Evolutionary conservation across 1,139 yeast genomes (phyloP), one percentile per base, ranked within the genome.

Genomic region (Geotrichum australiense): DNA sequence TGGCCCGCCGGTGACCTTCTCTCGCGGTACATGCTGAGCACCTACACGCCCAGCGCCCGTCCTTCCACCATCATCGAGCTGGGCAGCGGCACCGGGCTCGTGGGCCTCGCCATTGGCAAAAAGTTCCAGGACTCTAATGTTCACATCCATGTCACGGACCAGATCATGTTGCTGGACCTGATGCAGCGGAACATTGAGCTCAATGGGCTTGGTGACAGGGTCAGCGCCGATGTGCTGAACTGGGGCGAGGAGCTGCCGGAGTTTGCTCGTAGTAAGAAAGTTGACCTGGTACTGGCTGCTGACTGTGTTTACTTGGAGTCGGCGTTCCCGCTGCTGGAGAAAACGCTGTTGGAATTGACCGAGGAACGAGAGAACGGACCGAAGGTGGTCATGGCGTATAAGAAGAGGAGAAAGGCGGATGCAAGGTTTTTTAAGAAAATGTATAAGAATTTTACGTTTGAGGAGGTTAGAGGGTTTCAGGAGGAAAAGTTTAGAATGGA

Each of bases 1-100:
- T 74, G 80, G 80, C 66, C 75, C 1, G 78, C 79, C 5, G 80
- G 79, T 5, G 75, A 73, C 44, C 57, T 73, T 25, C 55, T 74
- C 12, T 65, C 76, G 5, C 61, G 70, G 32, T 74, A 71, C 46
- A 47, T 72, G 42, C 51, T 61, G 18, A 35, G 22, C 18, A 27
- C 24, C 19, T 20, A 23, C n/a, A 53, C 57, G 26, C 62, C 62
- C 18, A 40, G 53, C 20, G 32, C 39, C 8, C 44, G 50, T 1
- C 51, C 53, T 27, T 57, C 35, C 53, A 64, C 63, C 35, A 62
- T 73, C 3, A 53, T 74, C 12, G 80, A 74, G 48, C 57, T 74
- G 15, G 80, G 80, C 0, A 67, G 74, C 45, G 80, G 80, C 1
- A 74, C 80, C 1, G 79, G 79, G 0, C 59, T 74, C 2, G 74